Evolutionary conservation across 208 protist species (phyloP).

Genomic region (Crithidia acanthocephali): DNA sequence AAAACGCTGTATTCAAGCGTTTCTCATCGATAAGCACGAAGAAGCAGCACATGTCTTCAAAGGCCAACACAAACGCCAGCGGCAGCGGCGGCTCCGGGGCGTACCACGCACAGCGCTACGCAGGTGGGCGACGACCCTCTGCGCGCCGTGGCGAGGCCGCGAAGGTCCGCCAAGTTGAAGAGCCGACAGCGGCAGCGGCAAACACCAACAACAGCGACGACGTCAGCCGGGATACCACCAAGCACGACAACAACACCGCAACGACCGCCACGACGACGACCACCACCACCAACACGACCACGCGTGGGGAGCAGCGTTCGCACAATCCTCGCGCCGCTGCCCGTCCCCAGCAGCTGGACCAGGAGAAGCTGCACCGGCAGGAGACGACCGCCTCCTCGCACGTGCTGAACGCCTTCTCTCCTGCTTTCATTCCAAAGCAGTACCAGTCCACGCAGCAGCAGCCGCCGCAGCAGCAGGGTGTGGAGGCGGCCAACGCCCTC

Average conservation of each 20-base stretch:
- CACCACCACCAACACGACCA: no score
- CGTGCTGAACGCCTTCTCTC: constrained; percentile 24
- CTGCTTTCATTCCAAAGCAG: constrained; percentile 25
- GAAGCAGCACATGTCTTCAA: constrained; percentile 9
- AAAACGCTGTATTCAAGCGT: no score
- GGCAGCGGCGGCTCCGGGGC: not conserved
- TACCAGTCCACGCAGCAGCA: constrained; percentile 9
- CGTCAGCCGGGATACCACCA: not conserved
- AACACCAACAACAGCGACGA: not conserved
- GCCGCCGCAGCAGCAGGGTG: constrained; percentile 6
- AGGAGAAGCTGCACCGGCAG: not conserved
- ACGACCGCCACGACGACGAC: not conserved
- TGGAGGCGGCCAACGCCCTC: constrained; percentile 6
- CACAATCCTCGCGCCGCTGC: not conserved
- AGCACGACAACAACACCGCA: not conserved
- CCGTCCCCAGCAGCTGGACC: not conserved
- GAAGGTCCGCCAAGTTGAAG: not conserved
- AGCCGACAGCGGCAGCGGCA: not conserved
- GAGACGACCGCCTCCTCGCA: constrained; percentile 5
- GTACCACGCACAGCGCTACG: constrained; percentile 18
- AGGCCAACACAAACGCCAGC: constrained; percentile 6
- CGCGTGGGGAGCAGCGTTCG: constrained; percentile 4
- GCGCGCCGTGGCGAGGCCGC: constrained; percentile 9
- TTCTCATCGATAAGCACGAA: not conserved
- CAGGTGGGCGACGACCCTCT: not conserved